Evolutionary conservation across 1,284 basidiomycete species (phyloP).

Genomic region (Phylloboletellus chloephorus): DNA sequence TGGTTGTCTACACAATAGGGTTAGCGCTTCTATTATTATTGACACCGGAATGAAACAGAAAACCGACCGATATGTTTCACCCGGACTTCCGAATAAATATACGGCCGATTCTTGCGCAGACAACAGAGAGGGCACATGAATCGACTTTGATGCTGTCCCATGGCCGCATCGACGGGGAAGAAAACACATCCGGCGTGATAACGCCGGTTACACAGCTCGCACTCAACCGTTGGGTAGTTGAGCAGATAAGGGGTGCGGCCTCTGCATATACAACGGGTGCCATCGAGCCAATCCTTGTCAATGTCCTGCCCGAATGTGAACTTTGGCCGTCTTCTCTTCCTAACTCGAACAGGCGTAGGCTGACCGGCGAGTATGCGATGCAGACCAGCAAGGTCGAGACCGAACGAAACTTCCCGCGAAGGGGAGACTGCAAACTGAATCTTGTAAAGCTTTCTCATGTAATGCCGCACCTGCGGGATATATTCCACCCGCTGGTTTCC

Average conservation of each 20-base stretch:
- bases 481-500: conserved; percentile 66
- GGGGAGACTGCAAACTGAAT: conserved; percentile 79
- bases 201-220: conserved; percentile 55
- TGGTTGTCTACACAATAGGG: conserved; percentile 35
- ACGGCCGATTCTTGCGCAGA: conserved; percentile 60
- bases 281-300: conserved; percentile 66
- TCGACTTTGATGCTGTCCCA: conserved; percentile 31
- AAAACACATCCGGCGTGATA: conserved; percentile 78
- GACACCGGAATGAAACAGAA: not conserved
- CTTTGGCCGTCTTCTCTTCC: conserved; percentile 62
- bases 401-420: conserved; percentile 70
- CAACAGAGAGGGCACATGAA: conserved; percentile 73
- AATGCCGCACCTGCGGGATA: conserved; percentile 75
- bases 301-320: conserved; percentile 73
- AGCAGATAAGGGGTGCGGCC: conserved; percentile 58
- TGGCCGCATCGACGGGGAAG: conserved; percentile 44
- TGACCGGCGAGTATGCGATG: conserved; percentile 72
- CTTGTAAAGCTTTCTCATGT: conserved; percentile 80
- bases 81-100: conserved; percentile 68
- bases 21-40: conserved; percentile 13
- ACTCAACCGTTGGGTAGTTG: conserved; percentile 58
- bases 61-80: conserved; percentile 59
- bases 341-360: conserved; percentile 44
- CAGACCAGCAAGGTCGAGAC: conserved; percentile 70
- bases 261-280: conserved; percentile 74